Evolutionary conservation across 2,329 filamentous ascomycete genomes (phyloP), one percentile per base, ranked within the genome.

Genomic region (Fusarium floridanum): DNA sequence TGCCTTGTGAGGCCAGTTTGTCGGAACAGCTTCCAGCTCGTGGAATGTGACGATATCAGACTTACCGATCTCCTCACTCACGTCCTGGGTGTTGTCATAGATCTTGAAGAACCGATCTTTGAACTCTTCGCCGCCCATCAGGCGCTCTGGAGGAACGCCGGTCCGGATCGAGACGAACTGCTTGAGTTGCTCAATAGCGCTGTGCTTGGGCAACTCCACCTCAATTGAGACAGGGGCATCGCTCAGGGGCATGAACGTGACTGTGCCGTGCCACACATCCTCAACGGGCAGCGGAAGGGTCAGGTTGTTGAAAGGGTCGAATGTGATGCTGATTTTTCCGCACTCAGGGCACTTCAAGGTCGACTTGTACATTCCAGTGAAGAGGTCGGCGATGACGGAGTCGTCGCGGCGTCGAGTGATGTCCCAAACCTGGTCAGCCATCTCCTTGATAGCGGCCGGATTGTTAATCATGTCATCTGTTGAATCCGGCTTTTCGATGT

Each of bases 311-410:
- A 97, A 99, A 1, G 97, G 97, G 81, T 99, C 97, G 80, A 99
- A 99, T 0, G 97, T 98, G 78, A 99, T 98, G 89, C 95, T 98
- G 83, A 98, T 93, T 85, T 98, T 99, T 77, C 93, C 89, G 82
- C 97, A 99, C 9, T 89, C 90, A 0, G 97, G 97, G 80, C 97
- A 99, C 73, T 97, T 93, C 73, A 99, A 89, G 0, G 96, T 98
- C 53, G 97, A 98, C 85, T 98, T 98, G 89, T 98, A 99, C 89
- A 98, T 95, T 73, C 97, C 97, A 24, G 95, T 97, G 82, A 99
- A 99, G 12, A 99, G 88, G 81, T 99, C 97, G 67, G 95, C 96
- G 75, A 98, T 94, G 45, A 98, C 93, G 0, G 97, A 98, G 80
- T 98, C 95, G 76, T 99, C 98, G 62, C 97, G 92, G 73, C 93